A percentile compares a stretch with the other conserved stretches of the same genome.
These are phyloP conservation scores for Gaillardinia entomophila DNA, from an alignment of 805 yeast species.

Conservation along the genomic window DNA sequence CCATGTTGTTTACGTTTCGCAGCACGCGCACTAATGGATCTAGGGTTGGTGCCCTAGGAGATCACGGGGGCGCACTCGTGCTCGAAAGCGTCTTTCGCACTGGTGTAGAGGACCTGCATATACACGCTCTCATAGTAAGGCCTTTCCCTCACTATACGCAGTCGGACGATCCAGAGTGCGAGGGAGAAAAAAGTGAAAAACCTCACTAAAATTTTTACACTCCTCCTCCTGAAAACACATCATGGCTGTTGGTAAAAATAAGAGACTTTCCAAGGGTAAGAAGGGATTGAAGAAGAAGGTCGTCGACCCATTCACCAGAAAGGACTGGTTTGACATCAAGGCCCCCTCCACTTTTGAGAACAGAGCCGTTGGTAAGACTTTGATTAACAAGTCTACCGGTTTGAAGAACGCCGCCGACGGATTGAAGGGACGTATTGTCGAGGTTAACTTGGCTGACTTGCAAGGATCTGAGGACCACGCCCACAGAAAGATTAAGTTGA, in stretches of 20 bases:
- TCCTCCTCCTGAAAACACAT: constrained; percentile 15
- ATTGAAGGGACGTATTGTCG: constrained; percentile 5
- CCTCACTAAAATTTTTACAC: constrained; percentile 1
- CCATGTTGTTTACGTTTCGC: background rate
- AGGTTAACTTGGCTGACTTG: constrained; percentile 5
- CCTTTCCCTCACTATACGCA: too few species aligned
- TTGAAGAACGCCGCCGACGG: constrained; percentile 6
- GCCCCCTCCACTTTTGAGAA: constrained; percentile 5
- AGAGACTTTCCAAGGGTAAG: constrained; percentile 10
- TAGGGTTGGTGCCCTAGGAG: background rate
- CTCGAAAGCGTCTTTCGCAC: background rate
- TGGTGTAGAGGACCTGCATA: background rate
- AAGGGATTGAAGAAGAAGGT: constrained; percentile 6
- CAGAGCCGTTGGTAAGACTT: constrained; percentile 5
- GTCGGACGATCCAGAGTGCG: too few species aligned
- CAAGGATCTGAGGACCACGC: constrained; percentile 5
- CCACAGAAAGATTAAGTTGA: constrained; percentile 3
- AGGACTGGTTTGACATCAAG: constrained; percentile 7
- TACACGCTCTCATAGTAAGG: too few species aligned
- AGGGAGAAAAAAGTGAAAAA: constrained; percentile 4
- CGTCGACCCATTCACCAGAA: constrained; percentile 6
- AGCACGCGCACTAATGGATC: background rate
- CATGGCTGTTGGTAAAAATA: constrained; percentile 58
- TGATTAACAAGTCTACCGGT: constrained; percentile 6
- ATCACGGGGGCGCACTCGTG: background rate